Base-by-base conservation (phyloP, 306 rosid species). In the Castanopsis chinensis region DNA sequence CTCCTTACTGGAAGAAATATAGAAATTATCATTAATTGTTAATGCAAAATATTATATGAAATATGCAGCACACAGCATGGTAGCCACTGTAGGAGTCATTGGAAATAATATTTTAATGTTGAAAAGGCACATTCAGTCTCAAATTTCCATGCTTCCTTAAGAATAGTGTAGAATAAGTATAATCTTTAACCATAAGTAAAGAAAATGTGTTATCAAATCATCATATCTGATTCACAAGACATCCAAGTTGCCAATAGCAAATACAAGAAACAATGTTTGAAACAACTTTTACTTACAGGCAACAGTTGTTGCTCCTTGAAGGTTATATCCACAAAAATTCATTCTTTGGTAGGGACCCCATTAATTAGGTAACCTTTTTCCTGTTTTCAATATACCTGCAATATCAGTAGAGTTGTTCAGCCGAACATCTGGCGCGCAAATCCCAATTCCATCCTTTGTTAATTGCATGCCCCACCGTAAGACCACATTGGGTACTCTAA, bases 251-350 rank as follows among this genome's bases (percentile, higher is more conserved):
- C 69, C 17, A 41, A 0, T 33, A 53, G 41, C 17, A 76, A 69
- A 69, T 71, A 33, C 41, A 25, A 45, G 3, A 53, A 59, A 35
- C 15, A 25, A 57, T 52, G 71, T 20, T 69, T 0, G 58, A 71
- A 75, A 72, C 27, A 72, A 43, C 54, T 77, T 49, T n/a, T 74
- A 79, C 97, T 90, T 80, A 94, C 99, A 45, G 14, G 10, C 14
- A 4, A 94, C 85, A 45, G 49, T 64, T 57, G 79, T 23, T 23
- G n/a, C n/a, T 23, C 1, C 25, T 23, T 1, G 25, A 23, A 23
- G 25, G 25, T 23, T 23, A 23, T 23, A 23, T 23, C 25, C 25
- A 23, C 25, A 23, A 23, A 23, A 23, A 23, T 23, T 23, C 25
- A 23, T 23, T 23, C 25, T 23, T 23, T 23, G 25, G 25, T 23